Base-by-base conservation (phyloP, 1,284 basidiomycete genomes). In the Cryptococcus depauperatus region DNA sequence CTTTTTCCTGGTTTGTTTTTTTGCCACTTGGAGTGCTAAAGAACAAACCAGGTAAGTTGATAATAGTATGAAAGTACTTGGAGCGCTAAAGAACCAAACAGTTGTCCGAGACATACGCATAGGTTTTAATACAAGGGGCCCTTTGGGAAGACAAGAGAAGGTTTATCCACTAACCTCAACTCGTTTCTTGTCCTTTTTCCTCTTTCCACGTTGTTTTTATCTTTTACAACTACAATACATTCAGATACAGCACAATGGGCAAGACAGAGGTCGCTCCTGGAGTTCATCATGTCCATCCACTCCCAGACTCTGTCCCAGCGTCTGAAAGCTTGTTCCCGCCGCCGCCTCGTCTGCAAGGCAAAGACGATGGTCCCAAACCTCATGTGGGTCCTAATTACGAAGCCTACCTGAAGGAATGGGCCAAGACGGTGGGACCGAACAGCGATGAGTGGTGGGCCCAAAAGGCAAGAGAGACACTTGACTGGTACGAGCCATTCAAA, bases 401-500 rank as follows among this genome's bases (percentile, higher is more conserved):
- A 19, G 80, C 82, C 18, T 92, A 92, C 74, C 75, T 74, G 51
- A 64, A 69, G 5, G 77, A 78, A 29, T 89, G 91, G 67, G 72
- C 75, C 11, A 70, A 81, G 72, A 85, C 85, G 11, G 67, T 89
- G 35, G 85, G 85, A 37, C 75, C 80, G 44, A 76, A 81, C 55
- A 82, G 81, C 23, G 85, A 90, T 59, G 74, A 77, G 56, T 96
- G 87, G 84, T 96, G 90, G 90, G 80, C 79, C 43, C 79, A 83
- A 83, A 77, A 81, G 62, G 93, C 92, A 1, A 77, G 88, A 77
- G 81, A 90, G 56, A 80, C 79, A 23, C 75, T 98, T 27, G 75
- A 85, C 70, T 98, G 93, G 92, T 83, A 91, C 68, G 78, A 83
- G 26, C 87, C 87, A 26, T 98, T 97, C 79, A 77, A 83, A 56